Evolutionary conservation across 108 stramenopile genomes (phyloP).

Genomic region (Cyclotella sp.): DNA sequence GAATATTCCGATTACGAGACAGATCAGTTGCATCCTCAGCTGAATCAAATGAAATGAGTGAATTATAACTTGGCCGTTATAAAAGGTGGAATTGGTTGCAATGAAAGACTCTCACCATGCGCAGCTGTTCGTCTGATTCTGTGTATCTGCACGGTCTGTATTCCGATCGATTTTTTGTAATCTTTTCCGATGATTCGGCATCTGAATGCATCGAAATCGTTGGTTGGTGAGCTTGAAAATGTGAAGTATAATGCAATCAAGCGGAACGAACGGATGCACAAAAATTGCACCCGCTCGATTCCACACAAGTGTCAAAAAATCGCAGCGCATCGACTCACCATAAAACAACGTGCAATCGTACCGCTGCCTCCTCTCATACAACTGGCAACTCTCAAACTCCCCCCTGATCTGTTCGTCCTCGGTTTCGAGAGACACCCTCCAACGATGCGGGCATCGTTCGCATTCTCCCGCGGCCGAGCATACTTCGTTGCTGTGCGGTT

Average conservation of each 20-base stretch:
- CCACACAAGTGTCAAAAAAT: not conserved
- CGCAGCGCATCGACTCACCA: conserved; percentile 15
- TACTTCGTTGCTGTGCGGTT: not conserved
- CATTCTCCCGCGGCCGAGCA: conserved; percentile 44
- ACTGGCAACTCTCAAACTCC: conserved; percentile 35
- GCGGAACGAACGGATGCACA: too few relatives aligned
- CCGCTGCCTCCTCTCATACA: conserved; percentile 36
- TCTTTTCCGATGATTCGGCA: conserved; percentile 29
- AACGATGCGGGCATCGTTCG: conserved; percentile 29
- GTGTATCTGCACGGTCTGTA: conserved; percentile 47
- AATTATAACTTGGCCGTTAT: not conserved
- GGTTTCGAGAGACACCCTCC: conserved; percentile 27
- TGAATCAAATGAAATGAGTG: not conserved
- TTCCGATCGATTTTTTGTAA: conserved; percentile 22
- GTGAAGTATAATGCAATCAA: too few relatives aligned
- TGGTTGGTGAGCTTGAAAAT: too few relatives aligned
- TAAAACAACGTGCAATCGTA: conserved; percentile 43
- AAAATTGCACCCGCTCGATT: too few relatives aligned
- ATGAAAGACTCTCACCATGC: conserved; percentile 29
- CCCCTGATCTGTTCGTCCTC: conserved; percentile 39
- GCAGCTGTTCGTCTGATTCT: conserved; percentile 40
- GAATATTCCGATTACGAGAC: conserved; percentile 40
- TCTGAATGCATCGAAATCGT: conserved; percentile 11
- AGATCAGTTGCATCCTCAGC: conserved; percentile 47
- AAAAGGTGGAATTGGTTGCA: not conserved